phyloP scores from a whole-genome alignment of 1,139 yeast genomes.

The Debaryomyces coudertii region DNA sequence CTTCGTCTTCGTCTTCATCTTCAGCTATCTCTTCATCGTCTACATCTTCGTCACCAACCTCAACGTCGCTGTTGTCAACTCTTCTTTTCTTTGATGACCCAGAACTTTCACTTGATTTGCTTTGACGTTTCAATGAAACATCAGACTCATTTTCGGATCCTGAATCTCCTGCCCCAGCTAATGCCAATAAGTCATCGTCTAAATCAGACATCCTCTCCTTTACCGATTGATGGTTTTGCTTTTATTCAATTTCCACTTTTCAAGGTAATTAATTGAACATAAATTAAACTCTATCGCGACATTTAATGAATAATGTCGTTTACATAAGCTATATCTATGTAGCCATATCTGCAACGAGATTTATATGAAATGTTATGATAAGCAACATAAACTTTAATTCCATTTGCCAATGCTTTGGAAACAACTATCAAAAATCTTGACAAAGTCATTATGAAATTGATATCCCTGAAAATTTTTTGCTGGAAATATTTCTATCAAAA shows the following conservation, averaged over 20 bases:
- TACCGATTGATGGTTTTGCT: not conserved
- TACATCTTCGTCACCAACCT: constrained; percentile 34
- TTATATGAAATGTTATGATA: too few species aligned
- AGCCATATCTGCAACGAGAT: too few species aligned
- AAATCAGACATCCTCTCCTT: constrained; percentile 53
- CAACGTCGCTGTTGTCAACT: constrained; percentile 14
- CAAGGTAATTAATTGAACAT: not conserved
- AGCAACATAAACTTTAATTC: too few species aligned
- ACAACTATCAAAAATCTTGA: too few species aligned
- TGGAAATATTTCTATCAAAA: too few species aligned
- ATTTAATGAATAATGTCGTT: not conserved
- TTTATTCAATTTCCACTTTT: not conserved
- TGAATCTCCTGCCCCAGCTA: constrained; percentile 63
- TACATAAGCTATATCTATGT: not conserved
- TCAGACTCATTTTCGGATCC: constrained; percentile 35
- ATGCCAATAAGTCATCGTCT: constrained; percentile 88
- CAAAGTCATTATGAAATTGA: too few species aligned
- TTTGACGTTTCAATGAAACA: constrained; percentile 21
- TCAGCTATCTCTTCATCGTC: constrained; percentile 46
- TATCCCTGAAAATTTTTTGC: too few species aligned
- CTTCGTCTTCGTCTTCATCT: constrained; percentile 27
- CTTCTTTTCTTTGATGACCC: constrained; percentile 28
- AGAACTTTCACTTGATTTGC: constrained; percentile 17
- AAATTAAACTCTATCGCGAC: not conserved
- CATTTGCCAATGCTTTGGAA: too few species aligned